Conservation (phyloP, 2,329 filamentous ascomycete species). For the Aspergillus tanneri region DNA sequence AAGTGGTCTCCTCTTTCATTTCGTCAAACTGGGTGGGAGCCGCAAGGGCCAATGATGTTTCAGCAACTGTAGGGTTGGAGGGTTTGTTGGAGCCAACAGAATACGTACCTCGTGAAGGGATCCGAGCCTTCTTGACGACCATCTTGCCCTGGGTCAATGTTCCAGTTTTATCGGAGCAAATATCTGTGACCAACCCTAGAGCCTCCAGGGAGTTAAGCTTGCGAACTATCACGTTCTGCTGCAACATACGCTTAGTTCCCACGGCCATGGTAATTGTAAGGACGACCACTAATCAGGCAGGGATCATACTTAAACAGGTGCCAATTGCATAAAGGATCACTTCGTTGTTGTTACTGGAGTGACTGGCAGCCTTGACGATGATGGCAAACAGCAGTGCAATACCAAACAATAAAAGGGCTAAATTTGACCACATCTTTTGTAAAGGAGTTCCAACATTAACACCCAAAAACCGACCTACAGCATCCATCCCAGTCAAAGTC, state of each 20-base stretch:
- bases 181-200: slow-evolving; percentile 57
- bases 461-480: slow-evolving; percentile 38
- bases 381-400: slow-evolving; percentile 64
- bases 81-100: slow-evolving; percentile 57
- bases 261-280: slow-evolving; percentile 62
- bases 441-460: slow-evolving; percentile 69
- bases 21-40: slow-evolving; percentile 44
- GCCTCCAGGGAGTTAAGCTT: slow-evolving; percentile 57
- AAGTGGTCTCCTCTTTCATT: slow-evolving; percentile 31
- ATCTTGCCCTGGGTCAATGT: slow-evolving; percentile 58
- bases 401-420: slow-evolving; percentile 76
- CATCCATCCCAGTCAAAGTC: slow-evolving; percentile 15
- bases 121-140: slow-evolving; percentile 60
- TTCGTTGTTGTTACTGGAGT: too few relatives aligned
- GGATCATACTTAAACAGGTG: slow-evolving; percentile 61
- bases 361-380: slow-evolving; percentile 62
- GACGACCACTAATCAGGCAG: slow-evolving; percentile 62
- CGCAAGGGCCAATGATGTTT: too few relatives aligned
- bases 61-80: too few relatives aligned
- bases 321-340: slow-evolving; percentile 60
- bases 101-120: slow-evolving; percentile 55
- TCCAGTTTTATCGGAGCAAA: slow-evolving; percentile 59
- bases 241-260: slow-evolving; percentile 55
- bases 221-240: slow-evolving; percentile 54
- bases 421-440: slow-evolving; percentile 80